These are phyloP conservation scores for Wickerhamiella musiphila DNA, from an alignment of 805 yeast genomes.

Conservation along the genomic window DNA sequence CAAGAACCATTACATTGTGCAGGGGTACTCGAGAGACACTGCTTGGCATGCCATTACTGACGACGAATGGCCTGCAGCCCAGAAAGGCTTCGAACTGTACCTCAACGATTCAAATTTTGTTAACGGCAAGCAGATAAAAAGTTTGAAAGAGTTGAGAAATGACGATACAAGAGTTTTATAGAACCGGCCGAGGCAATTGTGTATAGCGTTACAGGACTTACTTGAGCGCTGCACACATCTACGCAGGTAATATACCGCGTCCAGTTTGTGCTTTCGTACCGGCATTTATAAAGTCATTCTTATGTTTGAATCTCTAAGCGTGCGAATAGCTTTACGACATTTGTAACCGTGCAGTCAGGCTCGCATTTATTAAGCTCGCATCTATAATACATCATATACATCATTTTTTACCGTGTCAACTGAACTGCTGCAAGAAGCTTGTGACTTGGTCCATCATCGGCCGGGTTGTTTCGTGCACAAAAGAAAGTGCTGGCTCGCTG, in stretches of 20 bases:
- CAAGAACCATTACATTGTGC: conserved; percentile 17
- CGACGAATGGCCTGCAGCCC: conserved; percentile 18
- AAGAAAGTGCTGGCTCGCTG: conserved; percentile 65
- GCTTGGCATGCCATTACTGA: conserved; percentile 21
- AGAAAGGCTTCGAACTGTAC: conserved; percentile 17
- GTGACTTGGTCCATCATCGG: conserved; percentile 24
- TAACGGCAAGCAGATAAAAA: conserved; percentile 17
- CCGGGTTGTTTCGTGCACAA: conserved; percentile 36
- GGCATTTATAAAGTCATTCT: background rate
- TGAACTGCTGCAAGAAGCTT: too few relatives aligned
- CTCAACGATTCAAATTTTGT: conserved; percentile 16
- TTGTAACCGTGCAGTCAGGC: too few relatives aligned
- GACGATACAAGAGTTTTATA: background rate
- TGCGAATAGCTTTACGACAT: background rate
- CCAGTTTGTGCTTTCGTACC: background rate
- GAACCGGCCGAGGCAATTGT: background rate
- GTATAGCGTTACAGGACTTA: background rate
- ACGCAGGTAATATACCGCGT: background rate
- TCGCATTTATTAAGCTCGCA: too few relatives aligned
- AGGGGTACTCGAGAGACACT: conserved; percentile 21
- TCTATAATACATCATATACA: too few relatives aligned
- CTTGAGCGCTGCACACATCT: background rate
- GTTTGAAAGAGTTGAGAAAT: conserved; percentile 4
- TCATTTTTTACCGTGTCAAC: too few relatives aligned
- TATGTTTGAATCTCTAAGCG: background rate